These are phyloP conservation scores for Moricandia arvensis DNA, from an alignment of 345 rosid genomes.

Conservation along the genomic window DNA sequence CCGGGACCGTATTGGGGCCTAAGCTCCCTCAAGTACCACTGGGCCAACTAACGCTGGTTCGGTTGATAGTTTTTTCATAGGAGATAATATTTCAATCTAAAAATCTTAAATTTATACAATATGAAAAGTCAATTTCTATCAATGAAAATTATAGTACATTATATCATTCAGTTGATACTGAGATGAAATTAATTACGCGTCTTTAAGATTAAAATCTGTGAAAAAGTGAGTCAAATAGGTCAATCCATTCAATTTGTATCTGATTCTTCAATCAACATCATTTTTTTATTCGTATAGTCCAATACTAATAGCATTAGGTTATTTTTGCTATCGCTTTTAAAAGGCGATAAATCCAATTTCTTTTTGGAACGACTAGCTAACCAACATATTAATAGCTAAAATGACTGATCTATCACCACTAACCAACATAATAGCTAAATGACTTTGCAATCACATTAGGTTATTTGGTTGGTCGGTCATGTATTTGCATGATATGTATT, in stretches of 20 bases:
- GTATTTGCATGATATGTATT: neutral
- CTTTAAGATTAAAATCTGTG: neutral
- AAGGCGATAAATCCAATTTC: neutral
- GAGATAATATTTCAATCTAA: neutral
- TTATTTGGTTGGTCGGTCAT: constrained; percentile 26
- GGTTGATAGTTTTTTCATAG: neutral
- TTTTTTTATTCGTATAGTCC: neutral
- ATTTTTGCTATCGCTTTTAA: neutral
- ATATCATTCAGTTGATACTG: neutral
- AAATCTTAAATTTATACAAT: neutral
- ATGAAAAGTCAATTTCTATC: neutral
- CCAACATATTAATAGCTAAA: neutral
- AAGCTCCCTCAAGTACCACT: no score
- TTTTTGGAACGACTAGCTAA: neutral
- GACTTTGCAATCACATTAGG: neutral
- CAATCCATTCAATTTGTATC: neutral
- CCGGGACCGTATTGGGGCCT: no score
- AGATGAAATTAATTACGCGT: neutral
- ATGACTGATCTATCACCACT: neutral
- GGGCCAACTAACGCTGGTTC: no score
- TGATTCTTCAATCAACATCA: neutral
- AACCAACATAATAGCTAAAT: neutral
- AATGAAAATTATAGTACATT: neutral
- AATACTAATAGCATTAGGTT: neutral
- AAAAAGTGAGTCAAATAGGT: neutral